Base-by-base conservation (phyloP, 2,329 filamentous ascomycete species). In the Cytospora leucostoma region DNA sequence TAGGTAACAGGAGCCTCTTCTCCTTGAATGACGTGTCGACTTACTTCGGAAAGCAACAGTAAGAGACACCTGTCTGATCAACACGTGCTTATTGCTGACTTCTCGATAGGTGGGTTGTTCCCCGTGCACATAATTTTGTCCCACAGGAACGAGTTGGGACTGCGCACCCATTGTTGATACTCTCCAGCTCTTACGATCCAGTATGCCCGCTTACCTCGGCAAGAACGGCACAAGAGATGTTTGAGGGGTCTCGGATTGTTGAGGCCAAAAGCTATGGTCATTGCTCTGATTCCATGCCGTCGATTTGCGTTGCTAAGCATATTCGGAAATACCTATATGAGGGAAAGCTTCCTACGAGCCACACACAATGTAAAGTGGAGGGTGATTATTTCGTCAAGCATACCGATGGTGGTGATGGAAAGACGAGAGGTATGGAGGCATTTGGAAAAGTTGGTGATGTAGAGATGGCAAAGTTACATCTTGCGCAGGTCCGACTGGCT, bases 101-200 rank as follows among this genome's bases (percentile, higher is more conserved):
- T 12, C 1, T 27, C 13, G n/a, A 44, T 19, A 60, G 50, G 19
- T 60, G 73, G 74, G 3, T 53, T 0, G 55, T 74, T 7, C 70
- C 70, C 0, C 66, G 64, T 17, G 72, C 71, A 7, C 72, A 74
- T 67, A 40, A 27, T 11, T 75, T 70, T 40, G 64, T 69, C 2
- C 74, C 72, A 2, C 55, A 57, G 19, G 35, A 63, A 15, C 65
- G 62, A 7, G 71, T 75, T 32, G 73, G 76, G 55, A 82, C 78
- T 17, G 75, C 77, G 0, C 75, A 82, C 64, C 84, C 84, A 0
- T 74, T 87, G 34, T 74, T 87, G 1, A 80, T 84, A 65, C 74
- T 86, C 10, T 80, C 80, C 37, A 85, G 82, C 52, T 82, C 80
- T 0, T 79, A 81, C 8, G 82, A 88, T 49, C 86, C 86, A 0